A percentile compares a stretch with the other conserved stretches of the same genome.
These are phyloP conservation scores for Spergularia bocconei DNA, from an alignment of 148 eudicot genomes.

Conservation along the genomic window DNA sequence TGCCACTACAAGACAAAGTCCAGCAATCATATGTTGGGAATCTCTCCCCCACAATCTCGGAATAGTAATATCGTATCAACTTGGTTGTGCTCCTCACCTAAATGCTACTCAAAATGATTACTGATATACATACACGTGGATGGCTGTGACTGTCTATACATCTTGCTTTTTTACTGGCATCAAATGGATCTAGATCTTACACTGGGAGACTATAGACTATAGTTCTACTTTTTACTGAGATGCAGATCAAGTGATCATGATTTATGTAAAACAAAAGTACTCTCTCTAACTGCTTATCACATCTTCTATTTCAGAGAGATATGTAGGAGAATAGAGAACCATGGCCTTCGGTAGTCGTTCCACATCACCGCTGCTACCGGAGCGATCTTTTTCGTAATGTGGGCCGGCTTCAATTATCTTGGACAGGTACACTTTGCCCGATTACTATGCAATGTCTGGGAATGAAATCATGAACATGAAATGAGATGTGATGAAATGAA, in stretches of 20 bases:
- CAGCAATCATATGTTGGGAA: constrained; percentile 12
- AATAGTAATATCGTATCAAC: constrained; percentile 13
- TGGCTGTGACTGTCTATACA: constrained; percentile 26
- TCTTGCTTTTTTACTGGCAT: constrained; percentile 25
- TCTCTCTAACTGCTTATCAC: constrained; percentile 14
- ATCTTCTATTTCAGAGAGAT: constrained; percentile 17
- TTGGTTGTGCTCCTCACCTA: constrained; percentile 16
- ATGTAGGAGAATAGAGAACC: not conserved
- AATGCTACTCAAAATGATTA: constrained; percentile 22
- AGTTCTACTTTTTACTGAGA: not conserved
- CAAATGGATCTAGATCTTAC: constrained; percentile 33
- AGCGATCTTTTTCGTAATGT: constrained; percentile 7
- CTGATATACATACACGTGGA: constrained; percentile 24
- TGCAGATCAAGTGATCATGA: constrained; percentile 11
- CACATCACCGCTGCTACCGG: not conserved
- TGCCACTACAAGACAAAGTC: constrained; percentile 23
- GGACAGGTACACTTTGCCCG: constrained; percentile 67
- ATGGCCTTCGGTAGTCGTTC: constrained; percentile 6
- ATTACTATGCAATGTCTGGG: constrained; percentile 55
- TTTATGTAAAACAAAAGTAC: not conserved
- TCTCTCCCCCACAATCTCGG: constrained; percentile 33
- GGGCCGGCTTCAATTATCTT: constrained; percentile 26
- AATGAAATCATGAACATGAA: not conserved
- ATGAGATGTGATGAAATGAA: constrained; percentile 6
- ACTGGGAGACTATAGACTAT: constrained; percentile 16